Evolutionary conservation across 225 moss, liverwort and hornwort species (phyloP).

Genomic region (Rhytidiadelphus loreus): DNA sequence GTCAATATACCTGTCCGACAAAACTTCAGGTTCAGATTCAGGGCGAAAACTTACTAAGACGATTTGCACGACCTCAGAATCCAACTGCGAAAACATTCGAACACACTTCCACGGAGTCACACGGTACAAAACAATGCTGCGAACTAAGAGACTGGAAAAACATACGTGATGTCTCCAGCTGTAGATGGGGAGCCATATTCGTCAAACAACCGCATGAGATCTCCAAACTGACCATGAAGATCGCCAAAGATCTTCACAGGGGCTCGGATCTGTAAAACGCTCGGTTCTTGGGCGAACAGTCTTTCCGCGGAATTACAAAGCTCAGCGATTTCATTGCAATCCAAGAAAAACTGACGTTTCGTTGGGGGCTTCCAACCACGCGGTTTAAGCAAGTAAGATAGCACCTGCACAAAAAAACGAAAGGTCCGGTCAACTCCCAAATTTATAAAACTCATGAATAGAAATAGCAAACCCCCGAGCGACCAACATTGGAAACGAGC

Average conservation of each 20-base stretch:
- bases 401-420: slow-evolving; percentile 12
- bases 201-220: slow-evolving; percentile 65
- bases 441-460: background rate
- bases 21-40: background rate
- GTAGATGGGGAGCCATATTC: slow-evolving; percentile 67
- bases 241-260: slow-evolving; percentile 68
- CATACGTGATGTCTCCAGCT: slow-evolving; percentile 63
- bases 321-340: slow-evolving; percentile 54
- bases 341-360: slow-evolving; percentile 62
- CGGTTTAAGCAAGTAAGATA: slow-evolving; percentile 52
- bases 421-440: background rate
- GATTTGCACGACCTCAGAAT: background rate
- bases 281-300: slow-evolving; percentile 57
- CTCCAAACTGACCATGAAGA: slow-evolving; percentile 65
- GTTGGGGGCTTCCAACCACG: slow-evolving; percentile 67
- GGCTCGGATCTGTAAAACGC: slow-evolving; percentile 56
- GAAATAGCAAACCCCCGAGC: background rate
- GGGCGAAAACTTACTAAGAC: background rate
- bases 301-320: slow-evolving; percentile 53
- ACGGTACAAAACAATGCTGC: background rate
- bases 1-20: slow-evolving; percentile 59
- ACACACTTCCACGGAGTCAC: background rate
- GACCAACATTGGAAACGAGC: background rate
- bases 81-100: background rate
- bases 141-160: background rate